Base-by-base conservation (phyloP, 1,139 yeast genomes). In the Meyerozyma athensensis region DNA sequence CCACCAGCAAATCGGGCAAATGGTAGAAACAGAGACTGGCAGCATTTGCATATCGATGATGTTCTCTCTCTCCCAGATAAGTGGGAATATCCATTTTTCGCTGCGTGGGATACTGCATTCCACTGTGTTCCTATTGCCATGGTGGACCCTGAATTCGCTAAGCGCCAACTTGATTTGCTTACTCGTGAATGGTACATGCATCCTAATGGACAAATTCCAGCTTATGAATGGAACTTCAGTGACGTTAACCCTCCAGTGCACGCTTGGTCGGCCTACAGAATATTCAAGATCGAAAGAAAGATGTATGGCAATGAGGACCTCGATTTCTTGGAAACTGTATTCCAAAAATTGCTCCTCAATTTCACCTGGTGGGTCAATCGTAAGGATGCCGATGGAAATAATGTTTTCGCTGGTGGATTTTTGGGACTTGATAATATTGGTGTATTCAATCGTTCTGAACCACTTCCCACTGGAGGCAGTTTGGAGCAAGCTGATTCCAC, bases 341-440 rank as follows among this genome's bases (percentile, higher is more conserved):
- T 90, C 73, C 97, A 90, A 60, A 90, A 90, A 59, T 73, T 90
- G 50, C 65, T 90, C 57, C 69, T 90, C 45, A 90, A 90, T 61
- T 90, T 90, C 61, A 87, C 97, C 19, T 90, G 97, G 97, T 90
- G 97, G 97, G 97, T 90, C 41, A 90, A 90, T 63, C 74, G 96
- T 56, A 90, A 90, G 58, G 97, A 90, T 61, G 64, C 74, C 5
- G 85, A 82, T 44, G 97, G 97, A 44, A 84, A 86, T 52, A 90
- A 90, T 50, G 86, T 90, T 24, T 90, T 90, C 56, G 96, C 86
- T 63, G 97, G 97, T 47, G 97, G 97, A 0, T 90, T 90, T 63
- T 72, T 90, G 41, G 97, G 97, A 6, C 71, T 90, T 44, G 97
- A 90, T 63, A 90, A 90, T 59, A 90, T 90, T 61, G 97, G 97